Evolutionary conservation across 2,329 filamentous ascomycete species (phyloP).

Genomic region (Colletotrichum chrysophilum): DNA sequence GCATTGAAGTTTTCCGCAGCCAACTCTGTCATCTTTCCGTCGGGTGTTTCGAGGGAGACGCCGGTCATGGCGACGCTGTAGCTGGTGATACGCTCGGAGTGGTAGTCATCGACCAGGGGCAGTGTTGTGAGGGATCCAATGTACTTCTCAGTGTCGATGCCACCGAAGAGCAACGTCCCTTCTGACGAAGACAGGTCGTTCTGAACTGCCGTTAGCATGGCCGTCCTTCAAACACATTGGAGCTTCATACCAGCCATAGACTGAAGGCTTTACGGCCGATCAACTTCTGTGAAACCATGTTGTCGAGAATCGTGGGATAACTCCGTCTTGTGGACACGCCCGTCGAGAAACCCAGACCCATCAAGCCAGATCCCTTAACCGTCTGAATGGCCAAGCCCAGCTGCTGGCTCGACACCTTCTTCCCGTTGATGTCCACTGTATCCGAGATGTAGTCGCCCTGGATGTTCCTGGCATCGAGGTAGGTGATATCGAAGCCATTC

Average conservation of each 20-base stretch:
- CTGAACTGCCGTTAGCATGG: constrained; percentile 37
- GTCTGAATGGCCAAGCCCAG: constrained; percentile 58
- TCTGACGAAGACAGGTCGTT: constrained; percentile 54
- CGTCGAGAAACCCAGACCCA: constrained; percentile 63
- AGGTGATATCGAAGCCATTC: constrained; percentile 62
- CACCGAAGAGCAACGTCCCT: constrained; percentile 77
- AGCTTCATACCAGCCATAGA: constrained; percentile 58
- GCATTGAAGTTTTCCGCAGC: constrained; percentile 40
- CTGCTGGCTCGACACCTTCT: constrained; percentile 54
- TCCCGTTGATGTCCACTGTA: constrained; percentile 54
- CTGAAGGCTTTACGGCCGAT: constrained; percentile 72
- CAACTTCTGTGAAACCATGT: constrained; percentile 65
- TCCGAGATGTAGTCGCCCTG: constrained; percentile 64
- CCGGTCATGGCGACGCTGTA: constrained; percentile 44
- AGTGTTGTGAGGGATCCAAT: constrained; percentile 67
- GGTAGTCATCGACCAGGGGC: constrained; percentile 46
- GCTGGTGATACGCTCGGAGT: constrained; percentile 41
- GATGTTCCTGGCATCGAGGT: constrained; percentile 62
- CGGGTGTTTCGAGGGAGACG: constrained; percentile 34
- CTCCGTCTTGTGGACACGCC: constrained; percentile 48
- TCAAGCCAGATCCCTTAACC: constrained; percentile 57
- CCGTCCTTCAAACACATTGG: neutral
- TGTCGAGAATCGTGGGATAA: constrained; percentile 67
- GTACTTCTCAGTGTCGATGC: constrained; percentile 72
- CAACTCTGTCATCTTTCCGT: constrained; percentile 32